Evolutionary conservation across 2,329 filamentous ascomycete species (phyloP), one percentile per base, ranked within the genome.

Genomic region (Metarhizium guizhouense): DNA sequence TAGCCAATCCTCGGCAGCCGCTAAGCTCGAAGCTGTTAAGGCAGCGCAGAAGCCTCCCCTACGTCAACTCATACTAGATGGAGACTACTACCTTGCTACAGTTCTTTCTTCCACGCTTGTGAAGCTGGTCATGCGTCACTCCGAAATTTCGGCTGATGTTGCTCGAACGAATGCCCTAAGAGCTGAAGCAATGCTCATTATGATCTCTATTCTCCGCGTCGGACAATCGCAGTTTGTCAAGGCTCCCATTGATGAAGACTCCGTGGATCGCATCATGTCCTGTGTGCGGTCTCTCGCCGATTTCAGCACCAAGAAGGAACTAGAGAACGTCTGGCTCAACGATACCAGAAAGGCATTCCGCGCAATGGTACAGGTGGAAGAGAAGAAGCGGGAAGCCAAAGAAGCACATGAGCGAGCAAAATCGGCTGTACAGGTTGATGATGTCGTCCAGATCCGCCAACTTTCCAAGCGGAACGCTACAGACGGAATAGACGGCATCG

Each of bases 171-270:
- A 99, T 65, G 92, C 93, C 34, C 81, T 99, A 30, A 87, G 90
- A 52, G 94, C 94, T 3, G 94, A 99, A 72, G 94, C 94, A 48
- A 99, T 99, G 94, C 81, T 99, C 54, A 97, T 99, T 69, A 96
- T 97, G 92, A 96, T 99, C 64, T 97, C 94, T 5, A 95, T 99
- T 63, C 90, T 99, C 62, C 91, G 94, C 52, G 94, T 96, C 58
- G 94, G 94, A 45, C 94, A 99, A 73, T 97, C 93, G n/a, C 90
- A 96, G 61, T 99, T 99, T 63, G 94, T 95, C 67, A 97, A 97
- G 76, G 88, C 90, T 1, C 89, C 91, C 2, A 97, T 99, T 61
- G 94, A 99, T 60, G 94, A 99, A 70, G 94, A 99, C 70, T 96
- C 94, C 0, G 83, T 97, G n/a, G 94, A 99, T 71, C 86, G 94